phyloP scores from a whole-genome alignment of 257 asterid species.

The Solanum verrucosum region DNA sequence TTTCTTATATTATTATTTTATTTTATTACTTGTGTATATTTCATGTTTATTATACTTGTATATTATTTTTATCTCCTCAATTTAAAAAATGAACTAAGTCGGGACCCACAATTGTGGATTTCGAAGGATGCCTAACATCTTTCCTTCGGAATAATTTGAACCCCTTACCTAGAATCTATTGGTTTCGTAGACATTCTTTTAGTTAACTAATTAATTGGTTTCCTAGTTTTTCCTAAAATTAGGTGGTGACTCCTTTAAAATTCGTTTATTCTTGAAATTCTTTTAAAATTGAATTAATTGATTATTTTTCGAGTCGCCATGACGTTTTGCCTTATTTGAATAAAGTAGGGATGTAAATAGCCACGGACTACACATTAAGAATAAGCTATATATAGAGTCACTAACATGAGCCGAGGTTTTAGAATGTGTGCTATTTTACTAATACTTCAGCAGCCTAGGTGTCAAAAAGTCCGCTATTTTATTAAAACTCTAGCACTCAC shows the following conservation, averaged over 20 bases:
- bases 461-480: not conserved
- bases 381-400: not conserved
- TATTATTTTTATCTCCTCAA: not conserved
- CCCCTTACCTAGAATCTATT: not conserved
- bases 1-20: too few species aligned
- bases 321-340: not conserved
- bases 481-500: not conserved
- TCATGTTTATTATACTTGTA: not conserved
- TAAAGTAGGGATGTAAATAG: not conserved
- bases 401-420: not conserved
- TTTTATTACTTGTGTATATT: not conserved
- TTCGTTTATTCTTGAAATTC: not conserved
- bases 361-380: not conserved
- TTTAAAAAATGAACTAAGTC: too few species aligned
- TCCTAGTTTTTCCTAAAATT: not conserved
- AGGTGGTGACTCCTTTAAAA: not conserved
- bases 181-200: not conserved
- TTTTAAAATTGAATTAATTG: not conserved
- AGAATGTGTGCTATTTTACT: too few species aligned
- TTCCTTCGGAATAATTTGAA: not conserved
- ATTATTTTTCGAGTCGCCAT: too few species aligned
- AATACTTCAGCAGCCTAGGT: not conserved
- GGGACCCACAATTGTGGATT: not conserved
- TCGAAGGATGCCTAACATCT: not conserved
- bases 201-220: too few species aligned